phyloP scores from a whole-genome alignment of 2,329 filamentous ascomycete genomes.

The Cytospora chrysosperma region DNA sequence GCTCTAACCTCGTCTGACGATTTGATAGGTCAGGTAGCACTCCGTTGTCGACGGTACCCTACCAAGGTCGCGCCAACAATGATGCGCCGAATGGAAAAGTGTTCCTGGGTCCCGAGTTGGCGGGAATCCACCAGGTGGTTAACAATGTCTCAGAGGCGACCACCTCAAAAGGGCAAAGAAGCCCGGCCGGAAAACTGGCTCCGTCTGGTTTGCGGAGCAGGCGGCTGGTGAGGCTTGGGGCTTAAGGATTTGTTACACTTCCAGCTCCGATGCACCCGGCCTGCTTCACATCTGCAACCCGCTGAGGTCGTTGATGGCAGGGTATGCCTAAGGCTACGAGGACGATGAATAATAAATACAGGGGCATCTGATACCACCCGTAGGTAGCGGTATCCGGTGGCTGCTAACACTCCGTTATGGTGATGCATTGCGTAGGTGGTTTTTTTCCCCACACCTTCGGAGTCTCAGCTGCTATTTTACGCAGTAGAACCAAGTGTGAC shows the following conservation, averaged over 20 bases:
- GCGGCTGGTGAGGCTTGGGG: constrained; percentile 1
- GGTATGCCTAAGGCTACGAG: not conserved
- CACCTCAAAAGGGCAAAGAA: constrained; percentile 2
- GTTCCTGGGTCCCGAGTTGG: not conserved
- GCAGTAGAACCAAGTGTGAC: constrained; percentile 16
- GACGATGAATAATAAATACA: not conserved
- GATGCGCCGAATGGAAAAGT: not conserved
- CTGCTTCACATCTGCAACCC: too few relatives aligned
- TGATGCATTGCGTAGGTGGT: constrained; percentile 9
- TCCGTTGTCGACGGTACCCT: not conserved
- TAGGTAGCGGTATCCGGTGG: not conserved
- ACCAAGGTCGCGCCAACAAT: not conserved
- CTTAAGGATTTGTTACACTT: too few relatives aligned
- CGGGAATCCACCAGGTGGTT: not conserved
- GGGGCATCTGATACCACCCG: not conserved
- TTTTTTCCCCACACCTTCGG: constrained; percentile 14
- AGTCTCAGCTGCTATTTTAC: constrained; percentile 12
- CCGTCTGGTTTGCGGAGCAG: constrained; percentile 17
- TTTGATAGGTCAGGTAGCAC: constrained; percentile 17
- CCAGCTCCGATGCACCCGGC: too few relatives aligned
- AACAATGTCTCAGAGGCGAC: not conserved
- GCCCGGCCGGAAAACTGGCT: constrained; percentile 16
- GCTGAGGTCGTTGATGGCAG: not conserved
- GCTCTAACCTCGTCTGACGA: constrained; percentile 8
- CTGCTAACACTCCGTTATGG: constrained; percentile 6